Conservation (phyloP, 768 basidiomycete genomes). For the Lyophyllum atratum region DNA sequence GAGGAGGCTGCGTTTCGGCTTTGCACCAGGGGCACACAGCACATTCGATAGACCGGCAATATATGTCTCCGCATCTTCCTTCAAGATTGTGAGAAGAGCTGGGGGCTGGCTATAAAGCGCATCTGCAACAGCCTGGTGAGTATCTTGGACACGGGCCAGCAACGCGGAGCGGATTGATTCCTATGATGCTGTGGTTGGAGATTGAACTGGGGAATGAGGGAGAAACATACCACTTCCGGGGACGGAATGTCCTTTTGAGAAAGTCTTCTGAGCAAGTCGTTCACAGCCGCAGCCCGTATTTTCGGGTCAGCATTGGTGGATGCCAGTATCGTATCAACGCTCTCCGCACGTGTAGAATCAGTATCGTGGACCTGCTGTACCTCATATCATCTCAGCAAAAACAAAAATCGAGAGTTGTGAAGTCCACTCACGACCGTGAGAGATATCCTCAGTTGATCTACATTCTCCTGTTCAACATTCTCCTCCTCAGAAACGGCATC, state of each 20-base stretch:
- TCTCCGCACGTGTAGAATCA: conserved; percentile 15
- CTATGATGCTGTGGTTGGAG: conserved; percentile 31
- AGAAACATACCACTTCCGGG: conserved; percentile 43
- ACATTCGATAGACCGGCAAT: conserved; percentile 42
- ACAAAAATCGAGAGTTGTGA: neutral
- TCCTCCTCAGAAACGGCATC: conserved; percentile 36
- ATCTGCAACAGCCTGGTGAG: conserved; percentile 58
- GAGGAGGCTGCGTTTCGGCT: conserved; percentile 53
- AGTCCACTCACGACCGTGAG: conserved; percentile 51
- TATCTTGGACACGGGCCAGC: conserved; percentile 69
- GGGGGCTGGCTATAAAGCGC: conserved; percentile 62
- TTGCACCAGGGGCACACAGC: conserved; percentile 36
- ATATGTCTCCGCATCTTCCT: conserved; percentile 44
- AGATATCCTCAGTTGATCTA: conserved; percentile 60
- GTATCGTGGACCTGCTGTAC: conserved; percentile 5
- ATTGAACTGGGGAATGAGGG: neutral
- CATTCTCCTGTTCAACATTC: conserved; percentile 36
- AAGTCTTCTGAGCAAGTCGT: conserved; percentile 46
- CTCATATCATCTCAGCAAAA: neutral
- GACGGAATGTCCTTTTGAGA: conserved; percentile 29
- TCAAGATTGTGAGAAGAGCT: conserved; percentile 46
- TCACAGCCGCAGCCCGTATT: conserved; percentile 61
- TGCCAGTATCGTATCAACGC: conserved; percentile 48
- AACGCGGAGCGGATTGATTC: conserved; percentile 64
- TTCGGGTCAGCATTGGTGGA: conserved; percentile 64